A percentile compares a stretch with the other conserved stretches of the same genome.
Evolutionary conservation across 345 rosid species (phyloP).

Genomic region (Pseudoturritis turrita): DNA sequence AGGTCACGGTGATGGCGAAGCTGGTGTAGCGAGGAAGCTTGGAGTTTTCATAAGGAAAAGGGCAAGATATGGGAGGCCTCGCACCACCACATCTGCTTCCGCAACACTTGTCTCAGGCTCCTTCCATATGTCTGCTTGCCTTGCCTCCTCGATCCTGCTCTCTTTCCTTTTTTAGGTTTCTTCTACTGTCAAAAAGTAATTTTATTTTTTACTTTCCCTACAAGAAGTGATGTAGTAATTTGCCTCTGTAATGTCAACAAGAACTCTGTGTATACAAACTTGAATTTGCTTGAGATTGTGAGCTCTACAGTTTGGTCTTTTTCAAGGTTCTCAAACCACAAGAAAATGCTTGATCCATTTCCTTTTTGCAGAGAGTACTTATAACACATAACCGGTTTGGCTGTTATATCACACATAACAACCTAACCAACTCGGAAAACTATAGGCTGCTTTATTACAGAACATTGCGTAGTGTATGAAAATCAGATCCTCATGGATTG

Average conservation of each 20-base stretch:
- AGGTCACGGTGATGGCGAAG: conserved; percentile 1
- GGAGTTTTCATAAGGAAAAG: conserved; percentile 19
- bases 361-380: background rate
- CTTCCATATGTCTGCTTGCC: background rate
- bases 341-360: background rate
- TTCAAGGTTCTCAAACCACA: background rate
- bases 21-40: conserved; percentile 20
- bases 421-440: background rate
- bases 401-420: background rate
- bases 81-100: conserved; percentile 9
- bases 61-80: background rate
- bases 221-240: background rate
- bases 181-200: background rate
- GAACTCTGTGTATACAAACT: background rate
- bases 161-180: background rate
- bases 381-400: background rate
- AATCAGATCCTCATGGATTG: conserved; percentile 61
- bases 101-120: conserved; percentile 5
- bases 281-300: background rate
- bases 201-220: background rate
- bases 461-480: background rate
- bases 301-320: background rate
- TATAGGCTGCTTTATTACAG: background rate
- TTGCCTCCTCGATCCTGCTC: background rate
- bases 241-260: background rate